Conservation (phyloP, 306 rosid species). For the Vigna radiata region DNA sequence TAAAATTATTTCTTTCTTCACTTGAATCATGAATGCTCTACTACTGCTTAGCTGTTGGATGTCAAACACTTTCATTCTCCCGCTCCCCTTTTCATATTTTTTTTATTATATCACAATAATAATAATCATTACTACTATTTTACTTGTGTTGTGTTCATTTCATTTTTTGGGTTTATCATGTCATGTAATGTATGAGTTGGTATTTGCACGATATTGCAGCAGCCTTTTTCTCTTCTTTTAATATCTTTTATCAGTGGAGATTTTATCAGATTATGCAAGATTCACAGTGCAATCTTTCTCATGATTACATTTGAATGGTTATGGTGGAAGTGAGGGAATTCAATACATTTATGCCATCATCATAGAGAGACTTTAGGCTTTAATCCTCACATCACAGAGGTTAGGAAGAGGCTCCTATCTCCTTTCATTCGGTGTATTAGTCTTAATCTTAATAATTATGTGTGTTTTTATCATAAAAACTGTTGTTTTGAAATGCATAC, state of each 20-base stretch:
- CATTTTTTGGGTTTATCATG: conserved; percentile 14
- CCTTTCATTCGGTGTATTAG: conserved; percentile 40
- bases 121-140: conserved; percentile 42
- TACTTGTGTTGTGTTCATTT: conserved; percentile 38
- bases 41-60: conserved; percentile 73
- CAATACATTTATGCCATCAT: conserved; percentile 44
- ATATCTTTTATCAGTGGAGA: conserved; percentile 53
- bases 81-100: conserved; percentile 46
- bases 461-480: conserved; percentile 26
- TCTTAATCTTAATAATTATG: conserved; percentile 45
- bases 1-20: conserved; percentile 68
- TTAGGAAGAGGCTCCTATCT: not conserved
- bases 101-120: conserved; percentile 25
- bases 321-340: conserved; percentile 48
- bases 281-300: conserved; percentile 60
- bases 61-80: conserved; percentile 57
- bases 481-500: conserved; percentile 28
- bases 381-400: conserved; percentile 35
- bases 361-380: conserved; percentile 37
- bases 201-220: conserved; percentile 47
- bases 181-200: conserved; percentile 46
- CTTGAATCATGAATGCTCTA: conserved; percentile 74
- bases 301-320: conserved; percentile 63
- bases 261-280: conserved; percentile 69
- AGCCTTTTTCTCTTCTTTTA: conserved; percentile 56